A percentile compares a stretch with the other conserved stretches of the same genome.
phyloP scores from a whole-genome alignment of 1,284 basidiomycete genomes.

The Marasmius fiardii region DNA sequence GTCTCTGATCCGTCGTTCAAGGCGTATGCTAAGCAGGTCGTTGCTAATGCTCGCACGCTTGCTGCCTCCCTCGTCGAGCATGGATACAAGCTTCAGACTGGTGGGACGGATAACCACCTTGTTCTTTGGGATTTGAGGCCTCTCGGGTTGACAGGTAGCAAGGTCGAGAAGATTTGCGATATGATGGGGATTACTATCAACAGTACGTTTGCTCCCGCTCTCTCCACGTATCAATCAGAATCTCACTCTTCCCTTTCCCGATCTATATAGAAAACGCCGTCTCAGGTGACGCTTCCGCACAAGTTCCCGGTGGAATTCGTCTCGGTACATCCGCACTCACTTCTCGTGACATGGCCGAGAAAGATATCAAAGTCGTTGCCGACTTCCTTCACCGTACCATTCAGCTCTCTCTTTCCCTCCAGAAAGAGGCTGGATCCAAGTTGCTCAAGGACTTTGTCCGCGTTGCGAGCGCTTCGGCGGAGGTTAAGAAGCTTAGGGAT shows the following conservation, averaged over 20 bases:
- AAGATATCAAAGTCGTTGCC: constrained; percentile 85
- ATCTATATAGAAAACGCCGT: constrained; percentile 85
- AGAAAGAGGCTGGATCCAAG: constrained; percentile 95
- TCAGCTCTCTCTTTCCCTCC: constrained; percentile 82
- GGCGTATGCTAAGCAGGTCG: constrained; percentile 92
- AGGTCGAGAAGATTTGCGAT: constrained; percentile 99
- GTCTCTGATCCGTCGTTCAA: constrained; percentile 90
- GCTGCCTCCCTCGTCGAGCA: constrained; percentile 68
- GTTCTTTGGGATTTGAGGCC: constrained; percentile 98
- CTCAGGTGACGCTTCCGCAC: constrained; percentile 92
- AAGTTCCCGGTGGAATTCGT: constrained; percentile 96
- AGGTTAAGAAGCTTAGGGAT: constrained; percentile 69
- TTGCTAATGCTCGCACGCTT: constrained; percentile 82
- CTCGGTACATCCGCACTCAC: constrained; percentile 95
- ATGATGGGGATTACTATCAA: constrained; percentile 95
- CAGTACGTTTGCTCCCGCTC: constrained; percentile 53
- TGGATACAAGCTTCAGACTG: constrained; percentile 96
- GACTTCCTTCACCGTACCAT: constrained; percentile 92
- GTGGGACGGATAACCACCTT: constrained; percentile 97
- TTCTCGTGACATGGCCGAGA: constrained; percentile 90
- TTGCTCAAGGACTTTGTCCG: constrained; percentile 95
- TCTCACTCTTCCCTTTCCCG: no score
- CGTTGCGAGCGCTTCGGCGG: constrained; percentile 66
- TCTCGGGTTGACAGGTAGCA: constrained; percentile 92
- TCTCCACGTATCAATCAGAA: neutral